Conservation (phyloP, 2,329 filamentous ascomycete species). For the Colletotrichum tabaci region DNA sequence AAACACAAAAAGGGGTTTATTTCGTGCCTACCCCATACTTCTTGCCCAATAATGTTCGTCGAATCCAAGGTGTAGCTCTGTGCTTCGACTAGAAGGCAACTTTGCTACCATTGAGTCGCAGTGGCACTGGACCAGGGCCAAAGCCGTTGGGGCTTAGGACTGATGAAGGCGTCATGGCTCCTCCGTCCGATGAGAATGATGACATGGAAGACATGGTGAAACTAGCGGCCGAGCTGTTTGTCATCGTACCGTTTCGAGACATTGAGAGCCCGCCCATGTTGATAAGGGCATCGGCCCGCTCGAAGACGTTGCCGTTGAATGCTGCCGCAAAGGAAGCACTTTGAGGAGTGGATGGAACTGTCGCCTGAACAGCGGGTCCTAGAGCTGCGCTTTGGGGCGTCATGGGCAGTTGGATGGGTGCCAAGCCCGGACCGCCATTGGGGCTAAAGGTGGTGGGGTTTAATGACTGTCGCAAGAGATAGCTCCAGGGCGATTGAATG, state of each 20-base stretch:
- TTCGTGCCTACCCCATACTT: constrained; percentile 2
- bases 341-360: constrained; percentile 81
- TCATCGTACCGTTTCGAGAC: constrained; percentile 65
- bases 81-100: constrained; percentile 53
- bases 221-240: constrained; percentile 50
- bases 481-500: constrained; percentile 70
- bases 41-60: constrained; percentile 35
- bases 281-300: constrained; percentile 71
- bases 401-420: constrained; percentile 73
- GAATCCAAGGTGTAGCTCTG: constrained; percentile 40
- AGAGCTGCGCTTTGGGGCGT: constrained; percentile 92
- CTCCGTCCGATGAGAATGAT: constrained; percentile 57
- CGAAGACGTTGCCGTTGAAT: constrained; percentile 73
- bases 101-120: constrained; percentile 57
- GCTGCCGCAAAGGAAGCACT: constrained; percentile 69
- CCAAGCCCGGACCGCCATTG: constrained; percentile 49
- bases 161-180: constrained; percentile 52
- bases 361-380: constrained; percentile 91
- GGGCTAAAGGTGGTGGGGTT: constrained; percentile 43
- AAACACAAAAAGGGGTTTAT: constrained; percentile 1
- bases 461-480: constrained; percentile 54
- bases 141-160: constrained; percentile 51
- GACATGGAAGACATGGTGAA: constrained; percentile 52
- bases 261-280: constrained; percentile 72
- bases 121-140: constrained; percentile 42